phyloP scores from a whole-genome alignment of 805 yeast species.

The Teunomyces barrocoloradensis region DNA sequence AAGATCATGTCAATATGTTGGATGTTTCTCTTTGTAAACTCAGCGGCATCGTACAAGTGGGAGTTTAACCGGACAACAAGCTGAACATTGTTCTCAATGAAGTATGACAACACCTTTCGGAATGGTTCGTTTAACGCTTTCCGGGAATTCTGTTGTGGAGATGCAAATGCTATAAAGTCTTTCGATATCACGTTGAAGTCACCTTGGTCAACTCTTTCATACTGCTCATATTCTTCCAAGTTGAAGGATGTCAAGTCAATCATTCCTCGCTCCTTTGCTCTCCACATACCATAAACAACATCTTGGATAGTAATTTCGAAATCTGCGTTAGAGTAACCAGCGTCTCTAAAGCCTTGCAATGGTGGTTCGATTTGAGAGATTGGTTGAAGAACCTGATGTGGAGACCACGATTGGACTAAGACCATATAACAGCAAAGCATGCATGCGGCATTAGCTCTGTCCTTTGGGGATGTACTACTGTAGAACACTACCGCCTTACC shows the following conservation, averaged over 20 bases:
- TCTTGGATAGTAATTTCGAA: constrained; percentile 93
- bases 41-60: constrained; percentile 80
- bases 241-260: constrained; percentile 83
- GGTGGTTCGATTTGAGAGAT: constrained; percentile 90
- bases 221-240: constrained; percentile 89
- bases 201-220: constrained; percentile 95
- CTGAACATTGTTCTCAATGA: constrained; percentile 69
- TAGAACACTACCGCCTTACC: constrained; percentile 89
- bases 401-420: constrained; percentile 95
- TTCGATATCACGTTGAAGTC: constrained; percentile 90
- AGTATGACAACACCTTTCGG: constrained; percentile 75
- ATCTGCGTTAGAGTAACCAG: constrained; percentile 95
- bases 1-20: constrained; percentile 94
- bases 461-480: constrained; percentile 76
- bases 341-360: constrained; percentile 92
- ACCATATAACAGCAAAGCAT: constrained; percentile 92
- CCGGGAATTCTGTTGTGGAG: constrained; percentile 69
- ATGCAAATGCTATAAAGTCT: constrained; percentile 96
- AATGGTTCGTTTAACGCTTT: constrained; percentile 70
- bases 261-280: constrained; percentile 91
- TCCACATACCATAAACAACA: constrained; percentile 93
- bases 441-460: constrained; percentile 93
- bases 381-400: constrained; percentile 95
- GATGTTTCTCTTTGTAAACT: constrained; percentile 79
- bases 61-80: constrained; percentile 91